Base-by-base conservation (phyloP, 495 filamentous ascomycete species). In the Daldinia bambusicola region DNA sequence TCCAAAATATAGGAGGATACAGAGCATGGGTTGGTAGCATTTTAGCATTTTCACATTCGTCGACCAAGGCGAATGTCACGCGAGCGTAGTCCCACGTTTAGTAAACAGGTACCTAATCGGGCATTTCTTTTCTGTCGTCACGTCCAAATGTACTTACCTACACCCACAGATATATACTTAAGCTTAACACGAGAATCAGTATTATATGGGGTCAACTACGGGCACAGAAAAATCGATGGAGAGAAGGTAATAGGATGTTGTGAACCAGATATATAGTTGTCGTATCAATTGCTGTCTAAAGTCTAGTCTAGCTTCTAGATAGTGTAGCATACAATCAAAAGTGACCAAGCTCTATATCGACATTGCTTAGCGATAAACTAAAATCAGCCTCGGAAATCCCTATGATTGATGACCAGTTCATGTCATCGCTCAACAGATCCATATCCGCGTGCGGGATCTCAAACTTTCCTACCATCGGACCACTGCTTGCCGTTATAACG, bases 381-480 rank as follows among this genome's bases (percentile, higher is more conserved):
- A 56, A 32, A 38, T 56, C 32, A 9, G n/a, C 14, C 16, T 56
- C 53, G 0, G n/a, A 37, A 16, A 56, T 56, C 8, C 53, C 53
- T 20, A 56, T 36, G n/a, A 56, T 20, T 56, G 53, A 56, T 36
- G 53, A 34, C 32, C 31, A 56, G 12, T 31, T 34, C 53, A 56
- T 36, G 31, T 37, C 30, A 8, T 56, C 53, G 53, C 31, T 36
- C 53, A 56, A 37, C 30, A 56, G 10, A 37, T 37, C 32, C 1
- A 37, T 56, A 30, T 56, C 32, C 13, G 32, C 7, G 6, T 37
- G 32, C 4, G 53, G 18, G 16, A 53, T 30, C 31, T 53, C 12
- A 10, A 53, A 53, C 22, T 53, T 53, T 6, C 22, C 31, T 0
- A 53, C 7, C 22, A 32, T 53, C 30, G 26, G 31, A 10, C 26